A percentile compares a stretch with the other conserved stretches of the same genome.
These are phyloP conservation scores for Haplosporangium sp. DNA, from an alignment of 371 early-diverging fungal species.

Conservation along the genomic window DNA sequence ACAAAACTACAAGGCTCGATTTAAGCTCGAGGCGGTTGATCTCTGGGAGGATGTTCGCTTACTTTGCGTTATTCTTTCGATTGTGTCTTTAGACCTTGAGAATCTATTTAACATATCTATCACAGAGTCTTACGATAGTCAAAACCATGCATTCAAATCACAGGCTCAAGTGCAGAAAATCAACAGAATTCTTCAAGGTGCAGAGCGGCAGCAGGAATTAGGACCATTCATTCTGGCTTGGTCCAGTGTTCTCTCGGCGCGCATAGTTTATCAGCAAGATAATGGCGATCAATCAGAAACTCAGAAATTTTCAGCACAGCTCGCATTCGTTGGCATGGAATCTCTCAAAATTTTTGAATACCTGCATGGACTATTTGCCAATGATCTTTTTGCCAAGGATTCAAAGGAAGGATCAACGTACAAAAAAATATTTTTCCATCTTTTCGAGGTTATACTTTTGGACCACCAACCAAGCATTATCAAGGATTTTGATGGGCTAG, in stretches of 20 bases:
- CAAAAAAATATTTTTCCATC: constrained; percentile 33
- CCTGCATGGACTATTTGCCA: constrained; percentile 29
- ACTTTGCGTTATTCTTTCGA: constrained; percentile 34
- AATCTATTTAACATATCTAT: constrained; percentile 22
- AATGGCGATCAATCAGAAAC: constrained; percentile 6
- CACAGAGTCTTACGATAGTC: constrained; percentile 11
- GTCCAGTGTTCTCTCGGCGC: constrained; percentile 44
- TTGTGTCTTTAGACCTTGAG: constrained; percentile 43
- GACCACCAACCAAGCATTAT: constrained; percentile 30
- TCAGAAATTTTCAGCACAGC: constrained; percentile 13
- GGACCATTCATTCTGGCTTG: constrained; percentile 51
- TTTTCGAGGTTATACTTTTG: constrained; percentile 35
- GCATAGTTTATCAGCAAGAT: constrained; percentile 7
- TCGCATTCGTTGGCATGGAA: constrained; percentile 39
- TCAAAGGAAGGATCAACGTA: constrained; percentile 28
- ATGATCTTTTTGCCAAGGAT: constrained; percentile 28
- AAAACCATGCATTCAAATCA: constrained; percentile 31
- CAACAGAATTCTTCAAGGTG: constrained; percentile 32
- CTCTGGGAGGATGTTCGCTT: constrained; percentile 34
- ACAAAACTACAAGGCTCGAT: constrained; percentile 27
- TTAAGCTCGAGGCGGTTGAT: constrained; percentile 35
- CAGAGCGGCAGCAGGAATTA: constrained; percentile 44
- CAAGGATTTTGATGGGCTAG: constrained; percentile 49
- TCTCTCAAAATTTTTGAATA: constrained; percentile 26
- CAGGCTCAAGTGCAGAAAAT: constrained; percentile 20